phyloP scores from a whole-genome alignment of 23 red algal genomes.

The Chondrus crispus region DNA sequence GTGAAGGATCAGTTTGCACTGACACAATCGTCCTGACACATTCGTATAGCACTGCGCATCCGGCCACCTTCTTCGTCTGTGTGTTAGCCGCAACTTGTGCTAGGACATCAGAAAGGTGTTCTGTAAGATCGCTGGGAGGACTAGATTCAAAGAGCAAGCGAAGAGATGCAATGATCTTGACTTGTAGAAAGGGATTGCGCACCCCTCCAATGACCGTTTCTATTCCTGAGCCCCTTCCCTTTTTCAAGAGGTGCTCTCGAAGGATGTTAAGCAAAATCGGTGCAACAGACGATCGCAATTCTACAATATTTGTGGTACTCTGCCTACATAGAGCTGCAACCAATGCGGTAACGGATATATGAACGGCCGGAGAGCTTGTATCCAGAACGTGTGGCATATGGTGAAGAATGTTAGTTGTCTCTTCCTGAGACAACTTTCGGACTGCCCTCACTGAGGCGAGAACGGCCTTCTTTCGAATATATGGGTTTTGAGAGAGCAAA shows the following conservation, averaged over 20 bases:
- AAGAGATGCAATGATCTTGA: conserved; percentile 50
- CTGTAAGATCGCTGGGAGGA: neutral
- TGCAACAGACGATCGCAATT: conserved; percentile 1
- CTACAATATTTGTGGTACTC: conserved; percentile 14
- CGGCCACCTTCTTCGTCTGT: conserved; percentile 43
- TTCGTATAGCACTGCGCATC: conserved; percentile 82
- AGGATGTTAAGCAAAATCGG: conserved; percentile 33
- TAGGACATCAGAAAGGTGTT: conserved; percentile 54
- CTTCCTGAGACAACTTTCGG: conserved; percentile 73
- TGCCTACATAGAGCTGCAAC: conserved; percentile 40
- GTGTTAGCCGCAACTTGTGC: conserved; percentile 62
- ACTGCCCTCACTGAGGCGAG: conserved; percentile 83
- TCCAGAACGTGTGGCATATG: conserved; percentile 46
- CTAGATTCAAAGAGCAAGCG: conserved; percentile 25
- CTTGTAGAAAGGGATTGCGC: conserved; percentile 68
- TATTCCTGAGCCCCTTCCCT: neutral
- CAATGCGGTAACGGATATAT: conserved; percentile 47
- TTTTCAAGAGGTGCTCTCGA: conserved; percentile 4
- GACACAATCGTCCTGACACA: conserved; percentile 71
- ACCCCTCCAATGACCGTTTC: conserved; percentile 49
- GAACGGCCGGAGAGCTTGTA: conserved; percentile 9
- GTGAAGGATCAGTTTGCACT: conserved; percentile 12
- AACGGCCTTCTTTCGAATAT: conserved; percentile 89
- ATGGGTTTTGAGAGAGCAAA: conserved; percentile 54
- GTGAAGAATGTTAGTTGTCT: conserved; percentile 47